Conservation (phyloP, 2,329 filamentous ascomycete species). For the Pseudogymnoascus sp. region DNA sequence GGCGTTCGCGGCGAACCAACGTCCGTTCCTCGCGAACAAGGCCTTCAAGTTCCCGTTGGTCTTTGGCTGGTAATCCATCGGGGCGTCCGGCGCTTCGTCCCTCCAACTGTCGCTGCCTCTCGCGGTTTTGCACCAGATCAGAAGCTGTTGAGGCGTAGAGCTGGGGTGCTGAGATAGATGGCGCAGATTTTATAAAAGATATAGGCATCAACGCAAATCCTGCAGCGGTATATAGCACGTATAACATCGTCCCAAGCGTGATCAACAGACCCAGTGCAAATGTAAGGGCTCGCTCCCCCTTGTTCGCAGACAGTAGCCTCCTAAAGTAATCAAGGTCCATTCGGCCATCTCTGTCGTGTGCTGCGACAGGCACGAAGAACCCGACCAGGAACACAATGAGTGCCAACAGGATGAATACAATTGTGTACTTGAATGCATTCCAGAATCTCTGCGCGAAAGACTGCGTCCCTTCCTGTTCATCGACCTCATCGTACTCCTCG, state of each 20-base stretch:
- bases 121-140: slow-evolving; percentile 77
- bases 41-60: slow-evolving; percentile 78
- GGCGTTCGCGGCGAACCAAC: slow-evolving; percentile 75
- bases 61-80: slow-evolving; percentile 70
- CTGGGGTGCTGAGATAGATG: slow-evolving; percentile 72
- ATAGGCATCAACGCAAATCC: slow-evolving; percentile 85
- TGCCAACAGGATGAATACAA: slow-evolving; percentile 71
- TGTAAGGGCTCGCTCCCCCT: slow-evolving; percentile 83
- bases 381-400: slow-evolving; percentile 81
- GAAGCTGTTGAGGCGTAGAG: slow-evolving; percentile 68
- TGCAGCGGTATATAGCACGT: slow-evolving; percentile 78
- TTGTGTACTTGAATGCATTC: slow-evolving; percentile 84
- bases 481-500: slow-evolving; percentile 92
- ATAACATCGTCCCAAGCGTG: slow-evolving; percentile 75
- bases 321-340: slow-evolving; percentile 89
- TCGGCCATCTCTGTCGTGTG: slow-evolving; percentile 34
- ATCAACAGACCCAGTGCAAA: slow-evolving; percentile 86
- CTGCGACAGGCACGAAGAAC: slow-evolving; percentile 81
- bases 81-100: slow-evolving; percentile 69
- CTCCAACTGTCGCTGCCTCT: slow-evolving; percentile 86
- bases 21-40: slow-evolving; percentile 87
- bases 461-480: slow-evolving; percentile 68
- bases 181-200: slow-evolving; percentile 84
- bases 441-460: slow-evolving; percentile 62
- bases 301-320: slow-evolving; percentile 71